phyloP scores from a whole-genome alignment of 805 yeast species.

The Cyberlindnera suaveolens region DNA sequence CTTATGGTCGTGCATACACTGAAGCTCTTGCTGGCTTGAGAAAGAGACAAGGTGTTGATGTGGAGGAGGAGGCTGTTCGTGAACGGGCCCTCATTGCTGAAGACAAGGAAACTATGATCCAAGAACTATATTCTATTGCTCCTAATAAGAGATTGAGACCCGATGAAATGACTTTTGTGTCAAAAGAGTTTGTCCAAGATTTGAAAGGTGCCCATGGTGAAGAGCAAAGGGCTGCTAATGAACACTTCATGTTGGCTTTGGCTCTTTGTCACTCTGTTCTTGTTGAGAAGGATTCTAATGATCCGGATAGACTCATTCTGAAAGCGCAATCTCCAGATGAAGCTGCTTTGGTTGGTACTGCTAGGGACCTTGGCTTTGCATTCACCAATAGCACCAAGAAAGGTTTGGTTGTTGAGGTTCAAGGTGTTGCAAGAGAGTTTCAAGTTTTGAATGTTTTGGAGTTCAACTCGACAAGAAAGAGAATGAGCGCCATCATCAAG shows the following conservation, averaged over 20 bases:
- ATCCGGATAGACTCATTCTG: constrained; percentile 48
- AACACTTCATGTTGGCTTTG: constrained; percentile 70
- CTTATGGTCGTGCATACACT: constrained; percentile 77
- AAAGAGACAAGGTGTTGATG: constrained; percentile 73
- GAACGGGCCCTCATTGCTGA: constrained; percentile 49
- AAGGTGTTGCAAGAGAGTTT: constrained; percentile 65
- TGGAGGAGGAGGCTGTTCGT: constrained; percentile 48
- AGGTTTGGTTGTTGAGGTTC: constrained; percentile 61
- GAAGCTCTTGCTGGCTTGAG: constrained; percentile 77
- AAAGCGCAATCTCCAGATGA: constrained; percentile 87
- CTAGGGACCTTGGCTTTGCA: constrained; percentile 69
- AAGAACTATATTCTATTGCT: constrained; percentile 32
- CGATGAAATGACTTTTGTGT: constrained; percentile 63
- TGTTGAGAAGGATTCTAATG: constrained; percentile 56
- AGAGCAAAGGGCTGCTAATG: constrained; percentile 50
- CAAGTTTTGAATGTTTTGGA: constrained; percentile 67
- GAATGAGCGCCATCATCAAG: constrained; percentile 80
- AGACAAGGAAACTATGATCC: constrained; percentile 58
- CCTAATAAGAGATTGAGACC: constrained; percentile 38
- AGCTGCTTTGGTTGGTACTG: constrained; percentile 79
- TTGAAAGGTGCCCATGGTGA: constrained; percentile 44
- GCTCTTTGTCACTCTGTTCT: constrained; percentile 78
- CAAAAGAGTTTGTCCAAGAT: constrained; percentile 61
- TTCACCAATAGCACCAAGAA: constrained; percentile 61
- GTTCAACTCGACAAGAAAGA: constrained; percentile 78